Base-by-base conservation (phyloP, 805 yeast genomes). In the Kuraishia hungarica region DNA sequence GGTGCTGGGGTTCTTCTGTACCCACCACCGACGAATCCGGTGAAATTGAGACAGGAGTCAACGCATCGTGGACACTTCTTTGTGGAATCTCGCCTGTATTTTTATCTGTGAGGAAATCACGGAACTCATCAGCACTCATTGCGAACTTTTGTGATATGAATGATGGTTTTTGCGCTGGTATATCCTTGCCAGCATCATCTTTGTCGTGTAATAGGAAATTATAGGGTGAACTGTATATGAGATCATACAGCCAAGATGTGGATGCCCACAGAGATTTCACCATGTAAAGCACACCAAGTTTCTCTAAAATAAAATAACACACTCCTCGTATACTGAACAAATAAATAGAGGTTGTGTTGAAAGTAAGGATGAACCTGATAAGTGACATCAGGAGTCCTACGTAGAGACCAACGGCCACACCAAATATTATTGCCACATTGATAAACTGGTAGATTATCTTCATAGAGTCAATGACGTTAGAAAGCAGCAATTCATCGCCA, bases 371-470 rank as follows among this genome's bases (percentile, higher is more conserved):
- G 39, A 53, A 55, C 28, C 47, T 51, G 22, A 54, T 55, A 15
- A 46, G 17, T 5, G 46, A 26, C 28, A 57, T 51, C 10, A 26
- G 2, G 1, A 53, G 2, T 17, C 59, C 59, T 2, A 51, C 20
- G 28, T 20, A 19, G 13, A 39, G 22, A 8, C 59, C 59, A 29
- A 49, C 22, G 13, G 50, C 21, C n/a, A 57, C 15, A 13, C 59
- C 59, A 22, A 55, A 35, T 13, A 57, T 48, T 17, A 55, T 39
- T 13, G 58, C 48, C 10, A 51, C 51, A 8, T 43, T 21, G 21
- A 53, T n/a, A 28, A 57, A 55, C 20, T 54, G 56, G 51, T 55
- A 55, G 23, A 55, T 8, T 5, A 54, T 11, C 35, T 29, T 23
- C 17, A 51, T 24, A 39, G 50, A 54, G 43, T 43, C 43, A 26